phyloP scores from a whole-genome alignment of 2,329 filamentous ascomycete species.

The Cladophialophora immunda region DNA sequence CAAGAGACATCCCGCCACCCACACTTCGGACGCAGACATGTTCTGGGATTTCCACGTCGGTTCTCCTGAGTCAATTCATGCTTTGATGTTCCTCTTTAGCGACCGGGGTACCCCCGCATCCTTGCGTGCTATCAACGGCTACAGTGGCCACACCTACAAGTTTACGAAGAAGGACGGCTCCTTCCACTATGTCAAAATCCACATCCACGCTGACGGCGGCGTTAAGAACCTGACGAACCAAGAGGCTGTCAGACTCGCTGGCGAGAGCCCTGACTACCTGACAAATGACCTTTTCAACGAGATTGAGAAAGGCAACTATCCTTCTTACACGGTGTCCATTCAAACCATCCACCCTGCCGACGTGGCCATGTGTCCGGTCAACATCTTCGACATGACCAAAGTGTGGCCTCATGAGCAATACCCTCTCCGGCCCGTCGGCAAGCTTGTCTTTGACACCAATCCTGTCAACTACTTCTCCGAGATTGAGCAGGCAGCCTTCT shows the following conservation, averaged over 20 bases:
- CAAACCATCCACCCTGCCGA: slow-evolving; percentile 70
- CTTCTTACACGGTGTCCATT: slow-evolving; percentile 70
- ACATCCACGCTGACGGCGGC: slow-evolving; percentile 70
- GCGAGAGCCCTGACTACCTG: slow-evolving; percentile 68
- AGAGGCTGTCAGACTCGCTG: slow-evolving; percentile 63
- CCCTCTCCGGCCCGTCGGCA: slow-evolving; percentile 68
- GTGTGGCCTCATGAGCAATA: slow-evolving; percentile 72
- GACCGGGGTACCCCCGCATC: slow-evolving; percentile 73
- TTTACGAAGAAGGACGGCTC: slow-evolving; percentile 71
- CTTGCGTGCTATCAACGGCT: slow-evolving; percentile 73
- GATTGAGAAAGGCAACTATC: slow-evolving; percentile 68
- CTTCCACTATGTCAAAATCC: slow-evolving; percentile 72
- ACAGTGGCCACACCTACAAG: slow-evolving; percentile 73
- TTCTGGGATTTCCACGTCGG: slow-evolving; percentile 73
- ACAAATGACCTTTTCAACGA: slow-evolving; percentile 71
- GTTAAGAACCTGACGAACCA: slow-evolving; percentile 67
- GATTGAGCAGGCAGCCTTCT: slow-evolving; percentile 71
- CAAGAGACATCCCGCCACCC: slow-evolving; percentile 75
- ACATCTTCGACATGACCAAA: slow-evolving; percentile 75
- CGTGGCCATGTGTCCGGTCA: slow-evolving; percentile 68
- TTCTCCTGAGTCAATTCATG: slow-evolving; percentile 70
- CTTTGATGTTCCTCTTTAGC: slow-evolving; percentile 72
- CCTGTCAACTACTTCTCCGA: slow-evolving; percentile 74
- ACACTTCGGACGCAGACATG: slow-evolving; percentile 73
- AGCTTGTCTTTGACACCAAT: slow-evolving; percentile 71